These are phyloP conservation scores for Rhazya stricta DNA, from an alignment of 257 asterid genomes.

Conservation along the genomic window DNA sequence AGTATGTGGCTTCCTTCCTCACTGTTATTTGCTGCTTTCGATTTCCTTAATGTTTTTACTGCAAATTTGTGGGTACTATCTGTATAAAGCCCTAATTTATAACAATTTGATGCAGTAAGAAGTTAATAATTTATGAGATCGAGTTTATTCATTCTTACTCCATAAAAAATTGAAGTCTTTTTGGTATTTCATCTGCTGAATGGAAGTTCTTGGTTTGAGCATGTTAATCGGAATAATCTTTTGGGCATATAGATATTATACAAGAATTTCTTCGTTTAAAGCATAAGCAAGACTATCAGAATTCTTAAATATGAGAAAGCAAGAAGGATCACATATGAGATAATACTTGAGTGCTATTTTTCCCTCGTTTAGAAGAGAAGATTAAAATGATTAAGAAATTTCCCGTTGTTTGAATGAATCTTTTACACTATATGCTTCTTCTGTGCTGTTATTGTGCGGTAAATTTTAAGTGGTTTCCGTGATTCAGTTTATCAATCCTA, in stretches of 20 bases:
- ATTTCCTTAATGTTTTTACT: not conserved
- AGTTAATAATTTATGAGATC: not conserved
- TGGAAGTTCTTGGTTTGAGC: not conserved
- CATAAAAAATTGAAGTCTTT: not conserved
- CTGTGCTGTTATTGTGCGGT: not conserved
- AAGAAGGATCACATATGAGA: not conserved
- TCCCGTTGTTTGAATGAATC: not conserved
- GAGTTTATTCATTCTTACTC: not conserved
- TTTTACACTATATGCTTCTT: not conserved
- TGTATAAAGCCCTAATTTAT: not conserved
- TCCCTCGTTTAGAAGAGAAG: not conserved
- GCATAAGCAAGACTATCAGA: not conserved
- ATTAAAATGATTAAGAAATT: not conserved
- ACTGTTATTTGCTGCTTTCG: not conserved
- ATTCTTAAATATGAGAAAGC: not conserved
- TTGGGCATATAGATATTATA: not conserved
- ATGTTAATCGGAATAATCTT: not conserved
- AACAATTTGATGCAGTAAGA: not conserved
- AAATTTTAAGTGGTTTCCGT: not conserved
- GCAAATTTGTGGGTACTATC: not conserved
- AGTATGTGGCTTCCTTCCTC: constrained; percentile 30
- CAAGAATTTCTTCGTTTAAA: not conserved
- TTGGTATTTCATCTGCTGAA: not conserved
- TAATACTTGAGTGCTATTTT: not conserved
- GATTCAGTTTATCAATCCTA: not conserved